phyloP scores from a whole-genome alignment of 768 basidiomycete species.

The Holtermannia corniformis region DNA sequence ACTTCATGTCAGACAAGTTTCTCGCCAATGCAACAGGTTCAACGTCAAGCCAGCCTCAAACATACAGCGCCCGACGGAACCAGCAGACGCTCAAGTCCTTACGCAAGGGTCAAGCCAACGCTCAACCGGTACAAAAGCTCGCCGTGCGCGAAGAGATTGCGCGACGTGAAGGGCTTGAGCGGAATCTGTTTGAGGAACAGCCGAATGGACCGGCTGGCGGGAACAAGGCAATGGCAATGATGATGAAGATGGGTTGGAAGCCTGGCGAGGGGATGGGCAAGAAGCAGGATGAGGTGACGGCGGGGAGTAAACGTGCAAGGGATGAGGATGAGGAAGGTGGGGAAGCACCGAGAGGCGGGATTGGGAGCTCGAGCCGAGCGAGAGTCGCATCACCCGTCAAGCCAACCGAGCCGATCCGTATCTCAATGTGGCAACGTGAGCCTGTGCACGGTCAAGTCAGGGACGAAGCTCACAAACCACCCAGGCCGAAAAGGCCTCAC shows the following conservation, averaged over 20 bases:
- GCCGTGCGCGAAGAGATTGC: conserved; percentile 25
- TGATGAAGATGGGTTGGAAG: conserved; percentile 42
- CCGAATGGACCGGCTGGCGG: conserved; percentile 6
- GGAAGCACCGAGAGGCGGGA: conserved; percentile 17
- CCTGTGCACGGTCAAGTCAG: not conserved
- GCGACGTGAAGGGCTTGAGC: conserved; percentile 27
- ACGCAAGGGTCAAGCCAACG: conserved; percentile 21
- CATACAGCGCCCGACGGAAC: conserved; percentile 21
- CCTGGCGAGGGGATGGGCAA: conserved; percentile 36
- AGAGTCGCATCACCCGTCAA: not conserved
- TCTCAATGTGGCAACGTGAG: conserved; percentile 22
- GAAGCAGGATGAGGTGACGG: conserved; percentile 7
- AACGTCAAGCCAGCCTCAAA: conserved; percentile 5
- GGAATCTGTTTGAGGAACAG: conserved; percentile 26
- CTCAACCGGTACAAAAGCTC: conserved; percentile 13
- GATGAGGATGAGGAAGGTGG: conserved; percentile 11
- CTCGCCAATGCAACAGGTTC: conserved; percentile 18
- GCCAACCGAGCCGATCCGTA: conserved; percentile 22
- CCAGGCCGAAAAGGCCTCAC: conserved; percentile 27
- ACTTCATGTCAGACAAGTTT: conserved; percentile 43
- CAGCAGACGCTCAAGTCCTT: conserved; percentile 16
- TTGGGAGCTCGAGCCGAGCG: conserved; percentile 7
- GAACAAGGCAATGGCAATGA: conserved; percentile 38
- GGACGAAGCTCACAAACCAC: not conserved
- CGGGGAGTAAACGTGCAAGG: conserved; percentile 3